Evolutionary conservation across 2,329 filamentous ascomycete species (phyloP).

Genomic region (Endothia cerciana): DNA sequence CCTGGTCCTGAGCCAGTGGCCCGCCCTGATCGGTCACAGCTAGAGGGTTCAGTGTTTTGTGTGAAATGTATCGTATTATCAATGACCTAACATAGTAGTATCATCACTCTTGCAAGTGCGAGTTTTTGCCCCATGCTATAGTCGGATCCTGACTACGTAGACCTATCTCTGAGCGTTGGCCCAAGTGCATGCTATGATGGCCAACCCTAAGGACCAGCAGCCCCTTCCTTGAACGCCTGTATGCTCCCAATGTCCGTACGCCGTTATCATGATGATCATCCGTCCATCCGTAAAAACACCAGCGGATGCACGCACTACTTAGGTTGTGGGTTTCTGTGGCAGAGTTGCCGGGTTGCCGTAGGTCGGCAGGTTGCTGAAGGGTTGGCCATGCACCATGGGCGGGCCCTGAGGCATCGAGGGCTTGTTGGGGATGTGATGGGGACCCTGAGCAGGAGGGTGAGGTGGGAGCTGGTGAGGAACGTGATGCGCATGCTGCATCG

Average conservation of each 20-base stretch:
- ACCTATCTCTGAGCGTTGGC: slow-evolving; percentile 25
- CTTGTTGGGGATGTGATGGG: slow-evolving; percentile 51
- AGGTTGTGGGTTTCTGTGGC: slow-evolving; percentile 60
- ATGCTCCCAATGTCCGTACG: slow-evolving; percentile 35
- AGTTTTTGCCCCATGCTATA: slow-evolving; percentile 15
- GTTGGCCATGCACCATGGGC: slow-evolving; percentile 40
- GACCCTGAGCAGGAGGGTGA: slow-evolving; percentile 35
- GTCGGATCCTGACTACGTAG: slow-evolving; percentile 7
- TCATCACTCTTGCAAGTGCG: slow-evolving; percentile 29
- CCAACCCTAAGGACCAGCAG: slow-evolving; percentile 19
- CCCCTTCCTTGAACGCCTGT: slow-evolving; percentile 41
- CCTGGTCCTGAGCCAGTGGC: background rate
- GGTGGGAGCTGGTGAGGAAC: slow-evolving; percentile 46
- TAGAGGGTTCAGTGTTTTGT: background rate
- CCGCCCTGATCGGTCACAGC: background rate
- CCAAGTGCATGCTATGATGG: slow-evolving; percentile 11
- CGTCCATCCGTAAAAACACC: slow-evolving; percentile 30
- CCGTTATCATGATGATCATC: slow-evolving; percentile 30
- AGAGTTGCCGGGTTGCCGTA: slow-evolving; percentile 64
- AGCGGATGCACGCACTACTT: slow-evolving; percentile 33
- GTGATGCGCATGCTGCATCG: slow-evolving; percentile 38
- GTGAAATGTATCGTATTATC: slow-evolving; percentile 26
- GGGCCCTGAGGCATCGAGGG: slow-evolving; percentile 48
- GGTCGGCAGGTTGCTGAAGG: slow-evolving; percentile 57
- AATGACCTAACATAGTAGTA: slow-evolving; percentile 28